Evolutionary conservation across 441 rosid species (phyloP).

Genomic region (Omphalea diandra): DNA sequence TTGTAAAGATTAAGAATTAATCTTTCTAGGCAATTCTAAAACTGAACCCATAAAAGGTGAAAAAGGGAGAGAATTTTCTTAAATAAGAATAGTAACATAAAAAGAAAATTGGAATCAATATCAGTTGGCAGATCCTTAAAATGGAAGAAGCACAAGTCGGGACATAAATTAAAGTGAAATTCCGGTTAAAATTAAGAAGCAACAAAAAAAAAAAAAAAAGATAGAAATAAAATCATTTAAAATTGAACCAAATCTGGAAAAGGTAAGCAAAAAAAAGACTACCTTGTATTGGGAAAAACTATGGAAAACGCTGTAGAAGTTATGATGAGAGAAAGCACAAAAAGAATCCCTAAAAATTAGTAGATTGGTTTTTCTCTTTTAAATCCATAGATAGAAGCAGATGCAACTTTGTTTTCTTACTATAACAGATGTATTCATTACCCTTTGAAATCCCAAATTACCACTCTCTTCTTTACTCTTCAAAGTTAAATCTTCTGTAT

Average conservation of each 20-base stretch:
- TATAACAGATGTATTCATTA: background rate
- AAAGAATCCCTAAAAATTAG: slow-evolving; percentile 28
- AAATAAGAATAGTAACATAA: too few species aligned
- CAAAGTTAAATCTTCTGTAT: slow-evolving; percentile 24
- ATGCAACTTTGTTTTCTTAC: background rate
- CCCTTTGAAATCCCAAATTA: background rate
- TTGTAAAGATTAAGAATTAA: background rate
- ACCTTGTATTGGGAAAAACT: slow-evolving; percentile 26
- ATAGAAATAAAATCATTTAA: slow-evolving; percentile 7
- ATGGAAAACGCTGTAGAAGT: background rate
- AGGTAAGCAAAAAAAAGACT: background rate
- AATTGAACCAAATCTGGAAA: slow-evolving; percentile 25
- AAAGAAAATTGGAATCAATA: slow-evolving; percentile 13
- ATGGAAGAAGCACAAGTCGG: slow-evolving; percentile 7
- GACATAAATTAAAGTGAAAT: slow-evolving; percentile 24
- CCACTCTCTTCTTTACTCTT: background rate
- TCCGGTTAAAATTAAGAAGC: slow-evolving; percentile 17
- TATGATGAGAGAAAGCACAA: background rate
- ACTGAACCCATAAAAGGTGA: too few species aligned
- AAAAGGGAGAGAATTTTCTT: slow-evolving; percentile 3
- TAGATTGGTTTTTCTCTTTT: background rate
- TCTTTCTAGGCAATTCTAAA: slow-evolving; percentile 14
- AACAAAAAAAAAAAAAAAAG: too few species aligned
- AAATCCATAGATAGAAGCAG: background rate
- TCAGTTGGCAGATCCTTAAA: slow-evolving; percentile 11